Evolutionary conservation across 1,284 basidiomycete genomes (phyloP), one percentile per base, ranked within the genome.

Genomic region (Irpex sp.): DNA sequence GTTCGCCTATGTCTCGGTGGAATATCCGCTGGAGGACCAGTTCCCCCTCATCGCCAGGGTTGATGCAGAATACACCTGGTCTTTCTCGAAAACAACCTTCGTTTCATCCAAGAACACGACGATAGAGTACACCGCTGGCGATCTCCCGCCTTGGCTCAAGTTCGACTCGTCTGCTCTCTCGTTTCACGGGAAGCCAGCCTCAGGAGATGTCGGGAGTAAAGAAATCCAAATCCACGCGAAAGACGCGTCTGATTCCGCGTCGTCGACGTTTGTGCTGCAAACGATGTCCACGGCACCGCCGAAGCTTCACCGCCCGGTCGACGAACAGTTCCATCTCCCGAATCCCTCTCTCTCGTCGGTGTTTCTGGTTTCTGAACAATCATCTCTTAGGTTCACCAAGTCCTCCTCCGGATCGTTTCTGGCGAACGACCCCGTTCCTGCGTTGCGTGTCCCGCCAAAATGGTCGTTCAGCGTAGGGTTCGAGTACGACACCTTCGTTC

Each of bases 401-500:
- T 33, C 53, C 26, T 33, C 53, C 26, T 55, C 53, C 11, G 31
- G 53, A 35, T 55, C 53, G 21, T 21, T 55, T 33, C 15, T 55
- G 26, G 53, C 53, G 7, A 68, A 71, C 17, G 79, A 80, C 13
- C 68, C 73, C 15, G 80, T 81, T 58, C 90, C 91, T 21, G 81
- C 85, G 11, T 74, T 97, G 61, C 82, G 94, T 53, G 83, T 97
- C 7, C 95, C 94, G 0, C 84, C 86, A 1, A 78, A 80, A 35
- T 97, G 95, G 94, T 94, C 93, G 0, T 98, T 97, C 76, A 95
- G 93, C 69, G 83, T 98, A 62, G 96, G 95, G 8, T 88, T 97
- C 69, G 78, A 87, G 50, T 80, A 84, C 64, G 78, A 84, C 58
- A 95, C 92, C 1, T 92, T 89, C 72, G 70, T 71, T 1, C 76